Evolutionary conservation across 78 protist species (phyloP).

Genomic region (Pelomyxa schiedti): DNA sequence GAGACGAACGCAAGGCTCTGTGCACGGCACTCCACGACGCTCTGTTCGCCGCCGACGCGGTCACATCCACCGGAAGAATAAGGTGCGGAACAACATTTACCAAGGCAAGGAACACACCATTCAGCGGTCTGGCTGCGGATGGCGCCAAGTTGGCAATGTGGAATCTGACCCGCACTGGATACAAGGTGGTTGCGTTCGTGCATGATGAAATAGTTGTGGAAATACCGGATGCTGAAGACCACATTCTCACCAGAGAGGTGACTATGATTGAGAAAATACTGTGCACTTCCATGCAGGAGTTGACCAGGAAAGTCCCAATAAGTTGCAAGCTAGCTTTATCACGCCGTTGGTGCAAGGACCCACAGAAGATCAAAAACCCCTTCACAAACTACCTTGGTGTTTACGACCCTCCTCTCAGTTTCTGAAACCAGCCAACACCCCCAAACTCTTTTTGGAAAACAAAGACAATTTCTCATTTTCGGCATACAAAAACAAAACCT

Average conservation of each 20-base stretch:
- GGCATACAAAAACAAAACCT: too few species aligned
- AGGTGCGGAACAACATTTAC: not conserved
- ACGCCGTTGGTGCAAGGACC: too few species aligned
- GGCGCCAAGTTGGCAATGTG: constrained; percentile 11
- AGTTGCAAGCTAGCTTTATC: too few species aligned
- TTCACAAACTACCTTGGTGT: too few species aligned
- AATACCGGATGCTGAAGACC: not conserved
- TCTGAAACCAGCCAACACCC: too few species aligned
- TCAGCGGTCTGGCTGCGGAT: constrained; percentile 3
- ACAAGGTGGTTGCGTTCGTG: not conserved
- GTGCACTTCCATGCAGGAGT: not conserved
- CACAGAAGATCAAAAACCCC: too few species aligned
- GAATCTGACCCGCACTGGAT: not conserved
- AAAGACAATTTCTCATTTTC: too few species aligned
- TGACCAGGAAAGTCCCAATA: not conserved
- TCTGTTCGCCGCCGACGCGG: not conserved
- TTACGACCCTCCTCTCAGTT: too few species aligned
- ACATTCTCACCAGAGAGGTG: not conserved
- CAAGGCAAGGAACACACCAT: constrained; percentile 6
- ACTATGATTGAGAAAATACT: not conserved
- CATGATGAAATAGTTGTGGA: not conserved
- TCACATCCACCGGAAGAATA: not conserved
- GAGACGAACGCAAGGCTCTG: not conserved
- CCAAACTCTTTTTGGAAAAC: too few species aligned
- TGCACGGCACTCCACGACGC: not conserved